These are phyloP conservation scores for Raddia distichophylla DNA, from an alignment of 176 grass and related monocot species.

Conservation along the genomic window DNA sequence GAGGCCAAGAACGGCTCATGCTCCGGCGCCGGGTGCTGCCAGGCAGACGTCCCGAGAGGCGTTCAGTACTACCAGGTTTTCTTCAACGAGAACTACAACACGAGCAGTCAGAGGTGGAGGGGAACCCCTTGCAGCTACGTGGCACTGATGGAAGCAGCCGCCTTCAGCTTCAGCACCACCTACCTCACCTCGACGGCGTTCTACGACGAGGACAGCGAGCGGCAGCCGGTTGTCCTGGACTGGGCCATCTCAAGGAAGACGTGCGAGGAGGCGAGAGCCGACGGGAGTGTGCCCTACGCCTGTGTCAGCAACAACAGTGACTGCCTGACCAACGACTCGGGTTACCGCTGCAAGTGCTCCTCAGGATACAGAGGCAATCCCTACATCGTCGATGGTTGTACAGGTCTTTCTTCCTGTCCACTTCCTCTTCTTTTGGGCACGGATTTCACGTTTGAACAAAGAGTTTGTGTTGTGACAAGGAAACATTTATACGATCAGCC, in stretches of 20 bases:
- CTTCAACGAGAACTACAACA: background rate
- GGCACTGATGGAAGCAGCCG: background rate
- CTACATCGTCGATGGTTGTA: constrained; percentile 20
- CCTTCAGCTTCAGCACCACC: constrained; percentile 27
- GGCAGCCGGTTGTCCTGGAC: constrained; percentile 21
- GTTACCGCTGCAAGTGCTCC: constrained; percentile 37
- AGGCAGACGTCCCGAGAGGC: background rate
- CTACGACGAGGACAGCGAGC: background rate
- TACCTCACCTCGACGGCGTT: constrained; percentile 27
- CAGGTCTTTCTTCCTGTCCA: background rate
- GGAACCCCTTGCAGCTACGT: constrained; percentile 13
- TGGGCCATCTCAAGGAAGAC: constrained; percentile 9
- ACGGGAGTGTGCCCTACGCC: background rate
- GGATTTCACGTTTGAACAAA: no score
- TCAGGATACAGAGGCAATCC: constrained; percentile 25
- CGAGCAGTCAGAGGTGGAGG: background rate
- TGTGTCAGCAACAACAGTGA: constrained; percentile 17
- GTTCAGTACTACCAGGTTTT: background rate
- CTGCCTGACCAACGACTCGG: background rate
- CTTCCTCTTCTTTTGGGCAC: background rate
- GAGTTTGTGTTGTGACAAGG: no score
- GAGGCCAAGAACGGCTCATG: background rate
- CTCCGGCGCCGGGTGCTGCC: background rate
- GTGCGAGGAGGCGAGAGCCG: background rate
- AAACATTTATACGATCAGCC: no score